A percentile compares a stretch with the other conserved stretches of the same genome.
Conservation (phyloP, 257 asterid species). For the Cruciata laevipes region DNA sequence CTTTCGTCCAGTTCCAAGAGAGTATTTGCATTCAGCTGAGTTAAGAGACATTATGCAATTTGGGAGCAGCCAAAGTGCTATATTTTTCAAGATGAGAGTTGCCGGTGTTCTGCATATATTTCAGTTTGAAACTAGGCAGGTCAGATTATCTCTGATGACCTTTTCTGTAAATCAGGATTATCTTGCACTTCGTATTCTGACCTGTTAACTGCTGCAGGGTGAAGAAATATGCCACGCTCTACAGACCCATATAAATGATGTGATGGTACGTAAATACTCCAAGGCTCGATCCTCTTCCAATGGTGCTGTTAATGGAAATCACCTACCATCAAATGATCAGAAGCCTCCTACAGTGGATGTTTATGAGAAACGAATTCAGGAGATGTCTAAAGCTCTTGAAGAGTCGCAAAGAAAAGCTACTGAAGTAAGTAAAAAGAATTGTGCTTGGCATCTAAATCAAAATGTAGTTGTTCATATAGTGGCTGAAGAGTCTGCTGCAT, state of each 20-base stretch:
- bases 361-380: conserved; percentile 68
- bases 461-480: not conserved
- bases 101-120: conserved; percentile 96
- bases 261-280: conserved; percentile 94
- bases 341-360: conserved; percentile 45
- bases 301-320: conserved; percentile 61
- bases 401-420: conserved; percentile 63
- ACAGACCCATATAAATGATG: conserved; percentile 98
- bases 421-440: conserved; percentile 49
- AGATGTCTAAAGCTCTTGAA: conserved; percentile 78
- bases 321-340: conserved; percentile 40
- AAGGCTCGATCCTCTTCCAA: conserved; percentile 83
- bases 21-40: conserved; percentile 96
- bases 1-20: conserved; percentile 99
- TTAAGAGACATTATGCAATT: conserved; percentile 98
- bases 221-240: conserved; percentile 99
- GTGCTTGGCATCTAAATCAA: not conserved
- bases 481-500: not conserved
- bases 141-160: conserved; percentile 12
- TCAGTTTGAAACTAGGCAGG: conserved; percentile 99
- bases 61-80: conserved; percentile 98
- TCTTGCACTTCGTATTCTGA: conserved; percentile 9
- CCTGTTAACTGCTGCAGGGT: conserved; percentile 49
- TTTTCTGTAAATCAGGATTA: not conserved
- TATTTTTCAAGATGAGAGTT: conserved; percentile 98